These are phyloP conservation scores for Chondrostereum purpureum DNA, from an alignment of 1,284 basidiomycete species.

Conservation along the genomic window DNA sequence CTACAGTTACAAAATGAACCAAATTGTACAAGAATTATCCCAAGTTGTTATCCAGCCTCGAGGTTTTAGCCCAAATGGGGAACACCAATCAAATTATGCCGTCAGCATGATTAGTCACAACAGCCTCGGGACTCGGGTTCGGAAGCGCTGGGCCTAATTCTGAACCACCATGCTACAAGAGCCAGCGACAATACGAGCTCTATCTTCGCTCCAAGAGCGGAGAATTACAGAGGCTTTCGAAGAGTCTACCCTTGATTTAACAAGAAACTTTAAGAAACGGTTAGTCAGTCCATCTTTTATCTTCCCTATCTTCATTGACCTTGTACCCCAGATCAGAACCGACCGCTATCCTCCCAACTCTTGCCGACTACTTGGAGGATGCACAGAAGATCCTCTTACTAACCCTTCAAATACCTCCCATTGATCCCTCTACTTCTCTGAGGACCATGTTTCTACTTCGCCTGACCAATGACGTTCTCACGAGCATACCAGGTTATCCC, in stretches of 20 bases:
- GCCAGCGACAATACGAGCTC: too few relatives aligned
- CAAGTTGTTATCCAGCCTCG: too few relatives aligned
- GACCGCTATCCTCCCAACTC: slow-evolving; percentile 43
- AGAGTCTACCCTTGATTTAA: slow-evolving; percentile 53
- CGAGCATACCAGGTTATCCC: slow-evolving; percentile 52
- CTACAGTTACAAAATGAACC: too few relatives aligned
- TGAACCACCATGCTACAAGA: too few relatives aligned
- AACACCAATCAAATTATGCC: too few relatives aligned
- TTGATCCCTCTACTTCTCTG: slow-evolving; percentile 58
- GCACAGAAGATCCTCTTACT: slow-evolving; percentile 49
- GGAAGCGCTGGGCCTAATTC: too few relatives aligned
- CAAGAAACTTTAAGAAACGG: slow-evolving; percentile 67
- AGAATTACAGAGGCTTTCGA: slow-evolving; percentile 59
- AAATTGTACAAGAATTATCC: too few relatives aligned
- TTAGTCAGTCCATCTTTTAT: slow-evolving; percentile 24
- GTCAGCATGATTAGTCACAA: too few relatives aligned
- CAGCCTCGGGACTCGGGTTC: too few relatives aligned
- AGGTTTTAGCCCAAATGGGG: too few relatives aligned
- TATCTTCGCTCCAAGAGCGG: slow-evolving; percentile 51
- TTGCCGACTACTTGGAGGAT: slow-evolving; percentile 50
- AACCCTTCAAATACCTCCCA: slow-evolving; percentile 64
- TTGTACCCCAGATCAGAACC: slow-evolving; percentile 40
- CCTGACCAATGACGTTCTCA: slow-evolving; percentile 60
- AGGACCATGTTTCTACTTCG: slow-evolving; percentile 60
- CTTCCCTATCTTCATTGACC: slow-evolving; percentile 7